Percentiles rank a stretch among this genome's conserved stretches.
These are phyloP conservation scores for Magnaporthales sp. DNA, from an alignment of 2,329 filamentous ascomycete genomes.

Conservation along the genomic window DNA sequence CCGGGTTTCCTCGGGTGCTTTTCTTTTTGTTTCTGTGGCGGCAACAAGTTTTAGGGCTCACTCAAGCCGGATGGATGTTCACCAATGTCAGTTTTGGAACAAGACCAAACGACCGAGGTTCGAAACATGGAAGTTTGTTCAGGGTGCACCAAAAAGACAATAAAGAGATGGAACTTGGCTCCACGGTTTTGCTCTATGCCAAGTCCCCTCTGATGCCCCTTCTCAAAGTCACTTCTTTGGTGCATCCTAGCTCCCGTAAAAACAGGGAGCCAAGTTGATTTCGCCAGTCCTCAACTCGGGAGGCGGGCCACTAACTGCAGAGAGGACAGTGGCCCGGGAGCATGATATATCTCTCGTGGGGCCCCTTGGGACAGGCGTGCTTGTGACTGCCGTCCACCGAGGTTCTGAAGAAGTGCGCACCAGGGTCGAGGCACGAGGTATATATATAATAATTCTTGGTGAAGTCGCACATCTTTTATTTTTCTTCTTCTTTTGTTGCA, in stretches of 20 bases:
- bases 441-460: conserved; percentile 75
- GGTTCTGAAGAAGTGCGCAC: conserved; percentile 62
- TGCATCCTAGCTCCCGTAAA: background rate
- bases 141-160: background rate
- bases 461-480: conserved; percentile 46
- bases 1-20: background rate
- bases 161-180: background rate
- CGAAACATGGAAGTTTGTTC: background rate
- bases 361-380: conserved; percentile 50
- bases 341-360: conserved; percentile 68
- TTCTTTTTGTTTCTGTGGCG: background rate
- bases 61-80: too few species aligned
- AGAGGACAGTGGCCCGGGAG: conserved; percentile 54
- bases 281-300: too few species aligned
- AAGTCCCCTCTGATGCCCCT: background rate
- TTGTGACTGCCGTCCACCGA: conserved; percentile 57
- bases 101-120: background rate
- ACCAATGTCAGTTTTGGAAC: background rate
- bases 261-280: too few species aligned
- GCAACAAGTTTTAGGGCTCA: too few species aligned
- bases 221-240: background rate
- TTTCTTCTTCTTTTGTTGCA: background rate
- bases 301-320: conserved; percentile 25
- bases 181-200: background rate
- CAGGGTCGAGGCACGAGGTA: conserved; percentile 59